Percentiles rank a stretch among this genome's conserved stretches.
These are phyloP conservation scores for Penicillium corylophilum DNA, from an alignment of 2,329 filamentous ascomycete species.

Conservation along the genomic window DNA sequence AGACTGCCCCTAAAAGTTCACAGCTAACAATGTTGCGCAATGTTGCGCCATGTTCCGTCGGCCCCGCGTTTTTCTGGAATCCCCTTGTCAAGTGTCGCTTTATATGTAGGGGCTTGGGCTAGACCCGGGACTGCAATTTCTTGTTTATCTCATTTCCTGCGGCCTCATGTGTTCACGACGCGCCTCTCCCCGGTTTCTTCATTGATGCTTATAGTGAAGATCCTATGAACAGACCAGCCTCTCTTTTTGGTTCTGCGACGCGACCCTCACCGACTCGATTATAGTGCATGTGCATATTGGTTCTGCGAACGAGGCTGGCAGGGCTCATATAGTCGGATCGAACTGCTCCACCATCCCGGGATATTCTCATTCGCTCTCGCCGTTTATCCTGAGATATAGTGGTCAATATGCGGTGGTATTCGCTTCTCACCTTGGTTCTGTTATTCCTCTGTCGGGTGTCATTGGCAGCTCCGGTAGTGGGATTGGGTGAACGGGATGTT, in stretches of 20 bases:
- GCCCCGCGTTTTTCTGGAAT: constrained; percentile 14
- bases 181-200: not conserved
- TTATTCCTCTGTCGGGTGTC: constrained; percentile 13
- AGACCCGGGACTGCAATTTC: not conserved
- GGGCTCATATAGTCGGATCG: not conserved
- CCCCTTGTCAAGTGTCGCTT: constrained; percentile 9
- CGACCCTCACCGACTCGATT: not conserved
- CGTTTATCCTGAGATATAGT: not conserved
- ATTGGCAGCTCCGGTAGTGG: constrained; percentile 16
- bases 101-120: constrained; percentile 19
- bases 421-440: constrained; percentile 7
- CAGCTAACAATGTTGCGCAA: constrained; percentile 2
- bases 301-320: not conserved
- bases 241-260: not conserved
- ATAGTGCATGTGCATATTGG: not conserved
- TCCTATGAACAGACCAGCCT: not conserved
- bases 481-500: constrained; percentile 2
- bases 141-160: constrained; percentile 3
- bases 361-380: not conserved
- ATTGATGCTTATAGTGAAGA: not conserved
- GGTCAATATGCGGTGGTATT: constrained; percentile 20
- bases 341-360: not conserved
- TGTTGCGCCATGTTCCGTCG: no score
- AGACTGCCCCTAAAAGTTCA: constrained; percentile 12
- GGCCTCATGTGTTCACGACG: constrained; percentile 6